Conservation (phyloP, 257 asterid genomes). For the Rehmannia glutinosa region DNA sequence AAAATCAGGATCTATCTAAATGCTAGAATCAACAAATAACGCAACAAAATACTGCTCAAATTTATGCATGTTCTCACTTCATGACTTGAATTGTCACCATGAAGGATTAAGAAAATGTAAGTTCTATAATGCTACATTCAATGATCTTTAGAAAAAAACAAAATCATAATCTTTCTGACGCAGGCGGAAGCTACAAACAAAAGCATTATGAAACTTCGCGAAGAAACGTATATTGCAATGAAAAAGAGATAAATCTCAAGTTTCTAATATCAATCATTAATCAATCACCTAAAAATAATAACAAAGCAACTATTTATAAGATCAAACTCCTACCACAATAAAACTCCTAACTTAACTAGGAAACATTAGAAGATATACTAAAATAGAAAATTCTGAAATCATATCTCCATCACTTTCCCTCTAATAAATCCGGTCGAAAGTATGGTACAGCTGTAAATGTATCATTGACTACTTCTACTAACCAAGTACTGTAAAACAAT, state of each 20-base stretch:
- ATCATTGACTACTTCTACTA: not conserved
- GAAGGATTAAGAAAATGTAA: not conserved
- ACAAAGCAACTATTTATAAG: too few species aligned
- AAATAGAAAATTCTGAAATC: too few species aligned
- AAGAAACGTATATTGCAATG: not conserved
- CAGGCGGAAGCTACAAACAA: too few species aligned
- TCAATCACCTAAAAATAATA: too few species aligned
- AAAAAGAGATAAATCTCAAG: too few species aligned
- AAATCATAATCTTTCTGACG: too few species aligned
- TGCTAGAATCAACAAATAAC: not conserved
- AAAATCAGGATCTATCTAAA: not conserved
- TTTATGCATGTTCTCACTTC: not conserved
- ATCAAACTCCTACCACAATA: too few species aligned
- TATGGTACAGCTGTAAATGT: not conserved
- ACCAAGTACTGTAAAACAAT: slow-evolving; percentile 9
- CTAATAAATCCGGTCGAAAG: not conserved
- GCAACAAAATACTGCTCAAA: not conserved
- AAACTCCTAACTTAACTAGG: too few species aligned
- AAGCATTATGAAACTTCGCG: too few species aligned
- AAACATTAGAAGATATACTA: too few species aligned
- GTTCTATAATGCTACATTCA: not conserved
- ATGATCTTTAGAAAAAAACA: not conserved
- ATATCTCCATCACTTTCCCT: too few species aligned
- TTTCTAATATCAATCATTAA: too few species aligned
- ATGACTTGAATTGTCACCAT: not conserved